A percentile compares a stretch with the other conserved stretches of the same genome.
Evolutionary conservation across 208 protist species (phyloP).

Genomic region (Leishmania gerbilli): DNA sequence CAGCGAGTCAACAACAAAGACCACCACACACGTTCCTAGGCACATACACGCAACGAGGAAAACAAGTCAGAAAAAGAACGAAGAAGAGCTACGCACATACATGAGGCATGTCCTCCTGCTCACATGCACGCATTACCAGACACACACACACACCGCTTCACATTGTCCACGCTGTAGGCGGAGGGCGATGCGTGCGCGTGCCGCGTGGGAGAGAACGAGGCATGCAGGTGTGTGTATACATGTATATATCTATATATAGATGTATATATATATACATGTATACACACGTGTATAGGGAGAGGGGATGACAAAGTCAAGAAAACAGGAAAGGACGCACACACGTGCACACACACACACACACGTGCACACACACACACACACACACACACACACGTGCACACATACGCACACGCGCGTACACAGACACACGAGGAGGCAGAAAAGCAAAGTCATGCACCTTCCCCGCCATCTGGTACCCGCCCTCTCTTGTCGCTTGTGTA

Average conservation of each 20-base stretch:
- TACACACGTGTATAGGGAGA: not conserved
- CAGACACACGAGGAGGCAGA: not conserved
- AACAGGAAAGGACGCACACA: too few relatives aligned
- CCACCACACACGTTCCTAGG: not conserved
- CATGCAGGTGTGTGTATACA: not conserved
- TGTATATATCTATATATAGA: not conserved
- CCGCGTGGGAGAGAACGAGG: not conserved
- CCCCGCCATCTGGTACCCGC: too few relatives aligned
- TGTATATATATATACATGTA: not conserved
- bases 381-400: too few relatives aligned
- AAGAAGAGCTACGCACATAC: not conserved
- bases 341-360: too few relatives aligned
- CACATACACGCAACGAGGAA: conserved; percentile 25
- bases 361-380: too few relatives aligned
- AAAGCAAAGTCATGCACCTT: too few relatives aligned
- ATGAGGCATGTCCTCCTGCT: not conserved
- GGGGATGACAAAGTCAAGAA: too few relatives aligned
- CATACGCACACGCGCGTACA: not conserved
- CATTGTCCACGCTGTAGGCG: too few relatives aligned
- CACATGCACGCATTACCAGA: not conserved
- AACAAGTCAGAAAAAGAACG: conserved; percentile 17
- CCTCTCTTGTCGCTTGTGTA: too few relatives aligned
- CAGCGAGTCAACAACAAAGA: not conserved
- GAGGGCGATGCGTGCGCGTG: not conserved
- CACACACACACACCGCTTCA: too few relatives aligned